Evolutionary conservation across 345 rosid genomes (phyloP).

Genomic region (Trapa bicornis): DNA sequence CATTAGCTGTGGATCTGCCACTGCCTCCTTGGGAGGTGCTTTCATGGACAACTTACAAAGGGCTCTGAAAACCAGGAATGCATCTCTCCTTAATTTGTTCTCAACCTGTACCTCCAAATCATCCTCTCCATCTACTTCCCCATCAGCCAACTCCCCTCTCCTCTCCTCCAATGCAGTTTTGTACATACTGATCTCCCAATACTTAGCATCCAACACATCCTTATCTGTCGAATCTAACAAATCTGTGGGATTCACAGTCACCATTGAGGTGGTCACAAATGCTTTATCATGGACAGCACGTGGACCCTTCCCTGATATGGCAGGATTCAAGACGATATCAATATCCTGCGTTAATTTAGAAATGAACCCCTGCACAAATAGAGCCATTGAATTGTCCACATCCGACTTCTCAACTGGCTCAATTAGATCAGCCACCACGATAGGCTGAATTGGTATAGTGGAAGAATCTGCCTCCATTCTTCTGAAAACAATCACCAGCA

Average conservation of each 20-base stretch:
- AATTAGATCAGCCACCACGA: constrained; percentile 97
- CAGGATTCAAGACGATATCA: constrained; percentile 52
- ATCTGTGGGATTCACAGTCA: constrained; percentile 48
- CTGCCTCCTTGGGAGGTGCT: constrained; percentile 90
- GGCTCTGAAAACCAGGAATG: constrained; percentile 96
- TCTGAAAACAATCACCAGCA: constrained; percentile 91
- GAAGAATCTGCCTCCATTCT: constrained; percentile 98
- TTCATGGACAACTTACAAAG: constrained; percentile 98
- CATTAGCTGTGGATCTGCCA: constrained; percentile 82
- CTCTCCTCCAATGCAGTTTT: constrained; percentile 96
- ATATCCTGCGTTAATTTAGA: constrained; percentile 68
- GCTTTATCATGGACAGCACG: constrained; percentile 47
- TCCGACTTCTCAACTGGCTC: constrained; percentile 77
- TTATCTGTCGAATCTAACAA: constrained; percentile 63
- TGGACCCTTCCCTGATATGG: constrained; percentile 35
- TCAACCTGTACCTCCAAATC: constrained; percentile 97
- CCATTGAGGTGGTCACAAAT: constrained; percentile 46
- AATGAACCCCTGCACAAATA: constrained; percentile 80
- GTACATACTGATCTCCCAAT: constrained; percentile 99
- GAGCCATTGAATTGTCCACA: constrained; percentile 56
- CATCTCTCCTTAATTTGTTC: constrained; percentile 93
- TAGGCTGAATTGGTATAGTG: constrained; percentile 90
- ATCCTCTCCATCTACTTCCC: constrained; percentile 79
- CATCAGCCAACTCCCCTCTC: constrained; percentile 91
- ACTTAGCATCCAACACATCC: constrained; percentile 97